Evolutionary conservation across 495 filamentous ascomycete species (phyloP).

Genomic region (Cercophora scortea): DNA sequence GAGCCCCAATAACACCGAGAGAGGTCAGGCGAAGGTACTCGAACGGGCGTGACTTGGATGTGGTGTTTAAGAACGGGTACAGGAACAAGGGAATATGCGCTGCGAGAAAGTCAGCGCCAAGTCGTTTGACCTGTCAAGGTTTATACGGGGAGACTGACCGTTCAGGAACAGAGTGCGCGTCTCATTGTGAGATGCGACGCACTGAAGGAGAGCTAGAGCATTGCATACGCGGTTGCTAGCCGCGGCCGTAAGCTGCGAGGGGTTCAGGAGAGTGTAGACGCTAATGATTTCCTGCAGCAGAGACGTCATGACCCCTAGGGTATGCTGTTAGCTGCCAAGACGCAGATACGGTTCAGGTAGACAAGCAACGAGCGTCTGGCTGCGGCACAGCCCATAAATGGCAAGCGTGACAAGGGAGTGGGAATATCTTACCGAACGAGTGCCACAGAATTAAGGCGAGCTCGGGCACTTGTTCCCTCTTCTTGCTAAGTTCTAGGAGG

Average conservation of each 20-base stretch:
- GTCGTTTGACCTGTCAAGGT: constrained; percentile 10
- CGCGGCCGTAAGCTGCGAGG: constrained; percentile 91
- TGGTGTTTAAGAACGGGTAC: constrained; percentile 98
- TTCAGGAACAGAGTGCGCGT: constrained; percentile 87
- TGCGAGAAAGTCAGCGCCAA: constrained; percentile 27
- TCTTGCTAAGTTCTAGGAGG: constrained; percentile 95
- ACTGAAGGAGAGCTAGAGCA: constrained; percentile 91
- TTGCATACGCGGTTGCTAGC: constrained; percentile 98
- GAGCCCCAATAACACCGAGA: constrained; percentile 92
- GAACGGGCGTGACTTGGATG: constrained; percentile 95
- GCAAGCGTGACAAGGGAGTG: neutral
- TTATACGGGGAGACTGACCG: constrained; percentile 42
- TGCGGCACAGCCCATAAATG: neutral
- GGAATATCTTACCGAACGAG: constrained; percentile 71
- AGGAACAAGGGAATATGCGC: constrained; percentile 98
- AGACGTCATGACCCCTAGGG: constrained; percentile 90
- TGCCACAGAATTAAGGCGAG: constrained; percentile 97
- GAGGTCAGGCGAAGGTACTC: constrained; percentile 97
- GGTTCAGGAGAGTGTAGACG: constrained; percentile 93
- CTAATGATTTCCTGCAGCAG: constrained; percentile 98
- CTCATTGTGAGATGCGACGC: constrained; percentile 95
- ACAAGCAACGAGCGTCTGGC: too few relatives aligned
- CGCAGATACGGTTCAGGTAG: too few relatives aligned
- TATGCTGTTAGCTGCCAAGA: neutral
- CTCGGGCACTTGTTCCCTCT: constrained; percentile 95